phyloP scores from a whole-genome alignment of 192 early-diverging fungal genomes.

The Backusella luteola region DNA sequence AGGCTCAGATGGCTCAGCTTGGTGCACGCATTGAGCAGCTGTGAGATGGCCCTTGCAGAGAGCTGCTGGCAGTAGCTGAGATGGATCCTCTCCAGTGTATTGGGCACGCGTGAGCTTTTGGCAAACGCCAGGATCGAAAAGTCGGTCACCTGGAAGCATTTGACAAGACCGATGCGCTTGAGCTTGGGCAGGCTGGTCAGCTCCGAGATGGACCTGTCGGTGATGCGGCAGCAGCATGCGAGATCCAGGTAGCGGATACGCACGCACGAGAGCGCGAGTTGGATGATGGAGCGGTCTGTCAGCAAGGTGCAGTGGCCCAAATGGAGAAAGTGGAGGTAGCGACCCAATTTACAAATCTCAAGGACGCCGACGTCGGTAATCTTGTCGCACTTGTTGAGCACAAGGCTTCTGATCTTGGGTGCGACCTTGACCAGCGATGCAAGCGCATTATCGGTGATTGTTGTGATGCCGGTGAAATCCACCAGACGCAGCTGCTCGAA shows the following conservation, averaged over 20 bases:
- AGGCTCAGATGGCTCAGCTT: constrained; percentile 53
- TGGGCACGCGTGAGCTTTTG: constrained; percentile 37
- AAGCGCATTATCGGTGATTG: constrained; percentile 50
- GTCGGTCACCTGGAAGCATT: constrained; percentile 59
- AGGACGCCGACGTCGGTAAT: constrained; percentile 52
- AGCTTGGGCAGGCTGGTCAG: constrained; percentile 52
- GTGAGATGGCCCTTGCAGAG: constrained; percentile 41
- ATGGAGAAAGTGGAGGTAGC: constrained; percentile 58
- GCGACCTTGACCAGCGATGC: constrained; percentile 45
- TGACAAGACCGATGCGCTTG: constrained; percentile 58
- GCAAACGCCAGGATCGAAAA: constrained; percentile 48
- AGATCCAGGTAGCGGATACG: constrained; percentile 57
- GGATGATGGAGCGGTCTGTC: constrained; percentile 49
- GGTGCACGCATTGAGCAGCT: constrained; percentile 45
- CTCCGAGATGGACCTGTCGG: constrained; percentile 49
- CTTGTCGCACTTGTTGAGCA: constrained; percentile 53
- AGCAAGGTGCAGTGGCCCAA: constrained; percentile 54
- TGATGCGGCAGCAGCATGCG: constrained; percentile 53
- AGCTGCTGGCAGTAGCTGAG: constrained; percentile 56
- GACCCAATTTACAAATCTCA: constrained; percentile 47
- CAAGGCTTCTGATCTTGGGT: constrained; percentile 52
- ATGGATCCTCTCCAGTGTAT: constrained; percentile 55
- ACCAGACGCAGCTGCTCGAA: constrained; percentile 55
- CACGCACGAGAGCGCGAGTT: constrained; percentile 47
- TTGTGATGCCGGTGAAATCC: constrained; percentile 45